Evolutionary conservation across 495 filamentous ascomycete species (phyloP).

Genomic region (Neurospora intermedia): DNA sequence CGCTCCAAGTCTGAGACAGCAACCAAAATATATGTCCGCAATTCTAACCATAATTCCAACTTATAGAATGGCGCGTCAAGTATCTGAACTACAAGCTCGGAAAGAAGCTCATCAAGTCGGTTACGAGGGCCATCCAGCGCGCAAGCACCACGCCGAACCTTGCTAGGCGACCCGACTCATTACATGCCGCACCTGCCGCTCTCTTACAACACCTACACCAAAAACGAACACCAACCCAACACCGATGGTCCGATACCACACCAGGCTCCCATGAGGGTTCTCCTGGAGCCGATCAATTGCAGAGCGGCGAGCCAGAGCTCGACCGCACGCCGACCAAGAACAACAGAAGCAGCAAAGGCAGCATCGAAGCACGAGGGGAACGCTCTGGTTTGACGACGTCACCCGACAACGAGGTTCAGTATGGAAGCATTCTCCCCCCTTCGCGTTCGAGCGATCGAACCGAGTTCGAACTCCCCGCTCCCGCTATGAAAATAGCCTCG

Average conservation of each 20-base stretch:
- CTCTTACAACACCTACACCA: constrained; percentile 1
- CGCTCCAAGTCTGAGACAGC: not conserved
- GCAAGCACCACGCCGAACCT: constrained; percentile 44
- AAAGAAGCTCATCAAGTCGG: constrained; percentile 81
- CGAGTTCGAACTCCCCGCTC: constrained; percentile 57
- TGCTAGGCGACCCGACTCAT: constrained; percentile 11
- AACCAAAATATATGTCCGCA: not conserved
- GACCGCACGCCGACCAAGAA: not conserved
- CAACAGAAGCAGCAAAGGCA: not conserved
- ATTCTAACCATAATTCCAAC: not conserved
- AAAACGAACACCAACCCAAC: not conserved
- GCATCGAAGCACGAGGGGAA: constrained; percentile 13
- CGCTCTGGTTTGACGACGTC: constrained; percentile 23
- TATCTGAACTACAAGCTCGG: constrained; percentile 90
- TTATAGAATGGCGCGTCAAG: constrained; percentile 72
- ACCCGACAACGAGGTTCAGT: constrained; percentile 32
- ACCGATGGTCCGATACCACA: not conserved
- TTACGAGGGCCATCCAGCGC: constrained; percentile 57
- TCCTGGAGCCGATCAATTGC: not conserved
- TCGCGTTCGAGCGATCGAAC: constrained; percentile 34
- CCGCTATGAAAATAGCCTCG: constrained; percentile 53
- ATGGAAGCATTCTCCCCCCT: constrained; percentile 67
- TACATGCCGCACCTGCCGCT: constrained; percentile 11
- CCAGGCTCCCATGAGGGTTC: not conserved
- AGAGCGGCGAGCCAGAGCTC: not conserved